Evolutionary conservation across 2,329 filamentous ascomycete species (phyloP).

Genomic region (Ophiostoma sp.): DNA sequence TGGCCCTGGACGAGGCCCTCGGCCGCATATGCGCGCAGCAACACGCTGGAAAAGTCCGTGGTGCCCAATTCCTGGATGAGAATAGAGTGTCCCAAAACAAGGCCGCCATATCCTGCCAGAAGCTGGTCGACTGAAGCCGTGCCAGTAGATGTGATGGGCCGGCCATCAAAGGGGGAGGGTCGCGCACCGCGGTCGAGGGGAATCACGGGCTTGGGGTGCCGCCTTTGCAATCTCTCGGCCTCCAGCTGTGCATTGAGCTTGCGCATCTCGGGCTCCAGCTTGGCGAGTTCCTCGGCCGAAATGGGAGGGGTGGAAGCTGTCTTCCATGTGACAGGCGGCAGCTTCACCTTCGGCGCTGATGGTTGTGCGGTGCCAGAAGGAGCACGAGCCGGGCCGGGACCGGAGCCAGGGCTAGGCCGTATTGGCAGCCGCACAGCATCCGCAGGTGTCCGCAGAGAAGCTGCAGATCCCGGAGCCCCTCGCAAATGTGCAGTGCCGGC

Average conservation of each 20-base stretch:
- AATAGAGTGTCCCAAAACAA: slow-evolving; percentile 74
- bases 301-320: slow-evolving; percentile 14
- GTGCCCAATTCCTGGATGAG: slow-evolving; percentile 85
- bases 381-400: neutral
- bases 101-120: slow-evolving; percentile 77
- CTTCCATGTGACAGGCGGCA: slow-evolving; percentile 19
- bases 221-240: slow-evolving; percentile 15
- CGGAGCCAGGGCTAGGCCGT: neutral
- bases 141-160: slow-evolving; percentile 84
- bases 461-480: neutral
- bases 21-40: slow-evolving; percentile 84
- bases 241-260: slow-evolving; percentile 18
- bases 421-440: neutral
- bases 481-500: slow-evolving; percentile 11
- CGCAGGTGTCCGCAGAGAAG: neutral
- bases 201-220: neutral
- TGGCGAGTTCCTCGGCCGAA: slow-evolving; percentile 10
- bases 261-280: slow-evolving; percentile 22
- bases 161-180: slow-evolving; percentile 82
- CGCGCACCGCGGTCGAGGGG: slow-evolving; percentile 52
- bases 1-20: slow-evolving; percentile 92
- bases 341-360: neutral
- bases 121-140: slow-evolving; percentile 78
- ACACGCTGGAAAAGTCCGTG: slow-evolving; percentile 82
- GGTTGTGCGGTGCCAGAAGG: neutral